Base-by-base conservation (phyloP, 495 filamentous ascomycete species). In the Hyaloscypha variabilis region DNA sequence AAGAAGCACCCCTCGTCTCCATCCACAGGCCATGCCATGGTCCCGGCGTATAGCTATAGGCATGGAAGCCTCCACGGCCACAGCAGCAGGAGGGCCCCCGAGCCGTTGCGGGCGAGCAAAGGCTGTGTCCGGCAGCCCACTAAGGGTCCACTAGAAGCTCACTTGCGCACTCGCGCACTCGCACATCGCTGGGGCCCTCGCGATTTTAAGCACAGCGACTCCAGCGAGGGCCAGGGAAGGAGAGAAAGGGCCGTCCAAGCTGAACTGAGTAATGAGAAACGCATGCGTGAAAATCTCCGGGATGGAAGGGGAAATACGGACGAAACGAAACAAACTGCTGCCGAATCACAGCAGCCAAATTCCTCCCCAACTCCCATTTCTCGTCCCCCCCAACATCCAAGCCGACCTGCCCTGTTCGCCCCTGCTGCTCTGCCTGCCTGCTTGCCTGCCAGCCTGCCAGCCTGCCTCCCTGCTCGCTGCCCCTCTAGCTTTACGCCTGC, bases 401-500 rank as follows among this genome's bases (percentile, higher is more conserved):
- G n/a, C n/a, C n/a, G n/a, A n/a, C n/a, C n/a, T n/a, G n/a, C n/a
- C n/a, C n/a, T n/a, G n/a, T n/a, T n/a, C n/a, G n/a, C n/a, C n/a
- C n/a, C n/a, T n/a, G 31, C 13, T 36, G 31, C 31, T 13, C 31
- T 63, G 60, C 50, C 60, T 63, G 31, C 6, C 30, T 25, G 56
- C 25, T 31, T 26, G 36, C 21, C 13, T 62, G 42, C 51, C 31
- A 51, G 50, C 61, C 61, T 63, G 55, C 30, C 39, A 19, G 11
- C 39, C 39, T 46, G 39, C 39, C 13, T 10, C 1, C 17, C 39
- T 46, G 39, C 53, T 26, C 28, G 36, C 8, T 39, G 21, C 26
- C 23, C 52, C 62, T 58, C 54, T 64, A 58, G 62, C 54, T 64
- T 57, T 64, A 54, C 62, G 62, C 59, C 59, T 26, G 42, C 59